These are phyloP conservation scores for Bacidia rubella DNA, from an alignment of 495 filamentous ascomycete species.

Conservation along the genomic window DNA sequence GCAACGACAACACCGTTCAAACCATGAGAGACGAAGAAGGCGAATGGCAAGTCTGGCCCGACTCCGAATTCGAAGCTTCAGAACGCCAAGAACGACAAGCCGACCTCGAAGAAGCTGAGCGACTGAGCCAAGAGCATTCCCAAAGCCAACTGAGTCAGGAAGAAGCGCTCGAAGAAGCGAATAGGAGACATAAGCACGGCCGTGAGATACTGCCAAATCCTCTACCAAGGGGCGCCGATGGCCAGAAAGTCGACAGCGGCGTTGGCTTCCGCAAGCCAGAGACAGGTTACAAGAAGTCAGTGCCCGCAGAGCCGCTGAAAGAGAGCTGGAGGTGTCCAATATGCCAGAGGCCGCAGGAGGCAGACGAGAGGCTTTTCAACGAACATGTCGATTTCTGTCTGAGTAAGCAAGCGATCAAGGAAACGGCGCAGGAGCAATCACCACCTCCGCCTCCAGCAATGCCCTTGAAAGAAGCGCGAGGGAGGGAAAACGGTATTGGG, in stretches of 20 bases:
- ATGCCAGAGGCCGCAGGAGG: conserved; percentile 55
- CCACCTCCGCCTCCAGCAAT: not conserved
- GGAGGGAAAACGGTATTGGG: conserved; percentile 35
- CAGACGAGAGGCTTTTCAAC: conserved; percentile 73
- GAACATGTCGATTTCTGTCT: conserved; percentile 91
- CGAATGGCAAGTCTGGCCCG: conserved; percentile 56
- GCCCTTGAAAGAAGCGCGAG: not conserved
- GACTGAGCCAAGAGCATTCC: conserved; percentile 45
- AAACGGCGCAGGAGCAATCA: conserved; percentile 36
- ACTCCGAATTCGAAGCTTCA: conserved; percentile 53
- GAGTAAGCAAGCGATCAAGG: conserved; percentile 70
- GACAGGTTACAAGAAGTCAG: not conserved
- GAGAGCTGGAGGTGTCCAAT: conserved; percentile 72
- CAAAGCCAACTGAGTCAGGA: conserved; percentile 2
- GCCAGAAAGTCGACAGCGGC: conserved; percentile 17
- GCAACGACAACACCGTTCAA: not conserved
- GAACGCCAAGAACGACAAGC: conserved; percentile 50
- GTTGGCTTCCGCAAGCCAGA: conserved; percentile 9
- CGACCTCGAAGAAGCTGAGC: conserved; percentile 50
- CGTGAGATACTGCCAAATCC: conserved; percentile 37
- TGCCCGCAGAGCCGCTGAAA: conserved; percentile 1
- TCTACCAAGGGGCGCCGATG: conserved; percentile 17
- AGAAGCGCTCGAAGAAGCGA: conserved; percentile 17
- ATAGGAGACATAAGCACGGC: conserved; percentile 29
- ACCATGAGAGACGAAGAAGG: conserved; percentile 15